Percentiles rank a stretch among this genome's conserved stretches.
These are phyloP conservation scores for Astrocystis sublimbata DNA, from an alignment of 495 filamentous ascomycete genomes.

Conservation along the genomic window DNA sequence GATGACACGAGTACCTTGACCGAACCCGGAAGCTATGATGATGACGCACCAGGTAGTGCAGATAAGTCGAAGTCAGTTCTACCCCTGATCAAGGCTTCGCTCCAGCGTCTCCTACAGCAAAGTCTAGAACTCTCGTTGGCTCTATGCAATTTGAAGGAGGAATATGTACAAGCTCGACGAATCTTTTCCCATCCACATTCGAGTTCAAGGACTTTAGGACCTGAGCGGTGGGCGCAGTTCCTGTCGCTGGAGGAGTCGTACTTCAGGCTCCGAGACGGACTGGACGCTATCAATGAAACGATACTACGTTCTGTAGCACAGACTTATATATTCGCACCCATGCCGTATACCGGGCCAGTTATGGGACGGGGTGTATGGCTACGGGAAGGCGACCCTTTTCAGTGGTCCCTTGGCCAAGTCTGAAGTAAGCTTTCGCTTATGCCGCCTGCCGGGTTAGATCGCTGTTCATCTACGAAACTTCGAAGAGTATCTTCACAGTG, in stretches of 20 bases:
- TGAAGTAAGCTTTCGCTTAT: no score
- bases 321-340: constrained; percentile 3
- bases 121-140: background rate
- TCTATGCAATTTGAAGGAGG: background rate
- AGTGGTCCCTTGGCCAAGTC: constrained; percentile 7
- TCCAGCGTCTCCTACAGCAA: background rate
- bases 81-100: no score
- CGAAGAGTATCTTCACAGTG: no score
- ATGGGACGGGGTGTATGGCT: background rate
- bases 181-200: no score
- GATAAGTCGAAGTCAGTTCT: no score
- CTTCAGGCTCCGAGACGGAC: background rate
- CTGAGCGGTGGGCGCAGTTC: constrained; percentile 9
- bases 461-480: no score
- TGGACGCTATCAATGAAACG: constrained; percentile 8
- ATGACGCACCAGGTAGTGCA: no score
- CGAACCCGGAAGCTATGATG: constrained; percentile 18
- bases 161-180: constrained; percentile 11
- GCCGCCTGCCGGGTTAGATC: no score
- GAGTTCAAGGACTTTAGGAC: background rate
- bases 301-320: constrained; percentile 11
- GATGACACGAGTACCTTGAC: background rate
- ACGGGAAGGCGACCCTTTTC: background rate
- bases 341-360: background rate
- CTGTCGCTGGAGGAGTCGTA: constrained; percentile 9